These are phyloP conservation scores for Fusarium odoratissimum DNA, from an alignment of 2,329 filamentous ascomycete genomes.

Conservation along the genomic window DNA sequence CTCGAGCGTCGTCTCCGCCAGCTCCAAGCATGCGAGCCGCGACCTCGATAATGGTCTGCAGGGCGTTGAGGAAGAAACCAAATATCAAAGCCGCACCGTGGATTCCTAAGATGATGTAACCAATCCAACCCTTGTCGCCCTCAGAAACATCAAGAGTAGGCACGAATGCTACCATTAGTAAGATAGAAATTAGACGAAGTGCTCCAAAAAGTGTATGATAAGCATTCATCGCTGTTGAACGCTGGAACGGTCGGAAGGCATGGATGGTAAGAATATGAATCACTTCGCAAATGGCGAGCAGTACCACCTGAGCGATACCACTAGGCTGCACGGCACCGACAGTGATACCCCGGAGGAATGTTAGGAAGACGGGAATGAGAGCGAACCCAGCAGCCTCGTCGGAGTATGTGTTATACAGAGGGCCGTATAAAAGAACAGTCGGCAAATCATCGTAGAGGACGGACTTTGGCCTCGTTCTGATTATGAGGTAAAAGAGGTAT, in stretches of 20 bases:
- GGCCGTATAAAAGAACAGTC: constrained; percentile 89
- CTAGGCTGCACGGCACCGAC: constrained; percentile 94
- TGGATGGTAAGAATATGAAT: constrained; percentile 88
- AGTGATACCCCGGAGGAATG: constrained; percentile 86
- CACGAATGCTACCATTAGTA: constrained; percentile 85
- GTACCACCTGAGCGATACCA: constrained; percentile 90
- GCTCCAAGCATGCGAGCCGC: constrained; percentile 84
- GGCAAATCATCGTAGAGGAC: constrained; percentile 93
- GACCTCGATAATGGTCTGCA: constrained; percentile 92
- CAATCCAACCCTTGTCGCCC: constrained; percentile 90
- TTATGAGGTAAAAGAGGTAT: constrained; percentile 86
- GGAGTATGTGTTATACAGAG: constrained; percentile 96
- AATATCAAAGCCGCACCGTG: constrained; percentile 88
- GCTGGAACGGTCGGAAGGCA: constrained; percentile 90
- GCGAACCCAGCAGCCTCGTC: constrained; percentile 93
- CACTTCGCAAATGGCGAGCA: constrained; percentile 94
- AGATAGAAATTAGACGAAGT: constrained; percentile 79
- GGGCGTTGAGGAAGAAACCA: constrained; percentile 91
- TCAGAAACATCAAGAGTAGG: constrained; percentile 83
- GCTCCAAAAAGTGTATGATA: constrained; percentile 89
- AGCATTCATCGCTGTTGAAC: constrained; percentile 95
- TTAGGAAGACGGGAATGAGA: constrained; percentile 85
- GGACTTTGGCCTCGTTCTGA: constrained; percentile 82
- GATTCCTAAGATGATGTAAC: constrained; percentile 88
- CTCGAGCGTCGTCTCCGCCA: constrained; percentile 77